These are phyloP conservation scores for Ganoderma multipileum DNA, from an alignment of 1,284 basidiomycete species.

Conservation along the genomic window DNA sequence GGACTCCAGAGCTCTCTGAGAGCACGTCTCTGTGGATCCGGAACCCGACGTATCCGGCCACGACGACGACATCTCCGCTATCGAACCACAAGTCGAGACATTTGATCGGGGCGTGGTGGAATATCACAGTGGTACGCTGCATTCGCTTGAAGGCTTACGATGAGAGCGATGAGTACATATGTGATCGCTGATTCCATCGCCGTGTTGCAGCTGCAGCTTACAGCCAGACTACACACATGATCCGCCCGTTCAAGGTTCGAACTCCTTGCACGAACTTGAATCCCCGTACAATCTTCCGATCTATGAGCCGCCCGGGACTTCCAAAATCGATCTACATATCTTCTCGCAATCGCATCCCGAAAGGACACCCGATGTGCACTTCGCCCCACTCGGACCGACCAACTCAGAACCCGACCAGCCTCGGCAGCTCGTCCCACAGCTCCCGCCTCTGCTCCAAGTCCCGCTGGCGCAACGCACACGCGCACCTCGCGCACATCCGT, in stretches of 20 bases:
- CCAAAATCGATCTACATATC: neutral
- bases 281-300: neutral
- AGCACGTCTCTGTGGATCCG: slow-evolving; percentile 13
- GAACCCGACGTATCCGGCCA: neutral
- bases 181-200: neutral
- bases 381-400: neutral
- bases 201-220: neutral
- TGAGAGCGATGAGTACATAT: neutral
- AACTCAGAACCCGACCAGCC: neutral
- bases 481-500: neutral
- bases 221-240: neutral
- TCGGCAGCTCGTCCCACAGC: slow-evolving; percentile 4
- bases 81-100: neutral
- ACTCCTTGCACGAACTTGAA: neutral
- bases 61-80: neutral
- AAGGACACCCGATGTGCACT: neutral
- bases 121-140: neutral
- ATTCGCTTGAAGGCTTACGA: neutral
- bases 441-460: slow-evolving; percentile 3
- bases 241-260: neutral
- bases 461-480: neutral
- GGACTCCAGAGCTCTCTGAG: slow-evolving; percentile 1
- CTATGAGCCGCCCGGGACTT: neutral
- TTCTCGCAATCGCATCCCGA: no score
- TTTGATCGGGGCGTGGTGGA: neutral